Base-by-base conservation (phyloP, 495 filamentous ascomycete genomes). In the Neurospora sp. region DNA sequence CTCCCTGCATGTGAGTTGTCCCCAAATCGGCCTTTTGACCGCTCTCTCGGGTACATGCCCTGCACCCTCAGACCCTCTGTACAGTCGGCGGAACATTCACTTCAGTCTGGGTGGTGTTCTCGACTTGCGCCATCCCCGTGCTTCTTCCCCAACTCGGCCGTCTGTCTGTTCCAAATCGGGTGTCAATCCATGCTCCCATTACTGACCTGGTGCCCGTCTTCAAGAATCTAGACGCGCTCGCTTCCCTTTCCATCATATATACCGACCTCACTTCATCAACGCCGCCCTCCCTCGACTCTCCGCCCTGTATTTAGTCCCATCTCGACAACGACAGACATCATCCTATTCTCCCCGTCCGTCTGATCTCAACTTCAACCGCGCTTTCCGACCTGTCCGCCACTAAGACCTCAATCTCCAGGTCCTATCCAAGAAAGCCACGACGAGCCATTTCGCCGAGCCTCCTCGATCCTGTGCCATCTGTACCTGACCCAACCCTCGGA, bases 41-140 rank as follows among this genome's bases (percentile, higher is more conserved):
- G 75, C 75, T 70, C 73, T 39, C 31, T 70, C 46, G 73, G 75
- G 73, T 69, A 70, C 73, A 27, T 71, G 71, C 35, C 73, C 71
- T 71, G 66, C 70, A 71, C 71, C 39, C 37, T 62, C 54, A 62
- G 54, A 62, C 54, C 54, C 54, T 62, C 54, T 62, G 54, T 62
- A 62, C 14, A 35, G 27, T 35, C 14, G 54, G 54, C 54, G 7
- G 54, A 35, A 66, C 54, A 66, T 35, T 31, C 27, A 66, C 27
- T 66, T 14, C 54, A 66, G 14, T 66, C 12, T 14, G 18, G 54
- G 27, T 66, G 27, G 14, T 66, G 54, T 62, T 62, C 54, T 62
- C 23, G 23, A 62, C 54, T 62, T 62, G 54, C 54, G 23, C 54
- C 54, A 62, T 62, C 54, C 54, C 54, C 23, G 54, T 66, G 54